Conservation (phyloP, 768 basidiomycete species). For the Tubosaeta sp. region DNA sequence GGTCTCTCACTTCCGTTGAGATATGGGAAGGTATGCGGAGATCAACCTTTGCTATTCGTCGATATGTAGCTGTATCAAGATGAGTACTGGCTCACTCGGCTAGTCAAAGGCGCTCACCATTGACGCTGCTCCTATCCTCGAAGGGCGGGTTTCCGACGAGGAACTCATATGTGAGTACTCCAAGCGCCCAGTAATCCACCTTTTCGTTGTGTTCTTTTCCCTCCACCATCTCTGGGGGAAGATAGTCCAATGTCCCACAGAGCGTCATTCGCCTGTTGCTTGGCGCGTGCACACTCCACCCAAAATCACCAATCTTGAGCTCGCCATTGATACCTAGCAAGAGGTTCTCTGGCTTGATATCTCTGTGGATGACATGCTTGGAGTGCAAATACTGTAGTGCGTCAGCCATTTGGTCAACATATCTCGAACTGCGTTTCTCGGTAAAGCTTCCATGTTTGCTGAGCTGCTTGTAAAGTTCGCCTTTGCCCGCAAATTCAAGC, state of each 20-base stretch:
- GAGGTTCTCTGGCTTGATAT: slow-evolving; percentile 98
- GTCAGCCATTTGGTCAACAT: slow-evolving; percentile 98
- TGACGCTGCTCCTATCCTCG: slow-evolving; percentile 76
- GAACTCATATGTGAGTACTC: slow-evolving; percentile 96
- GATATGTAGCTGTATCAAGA: slow-evolving; percentile 68
- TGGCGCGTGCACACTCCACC: slow-evolving; percentile 97
- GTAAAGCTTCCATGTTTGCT: slow-evolving; percentile 81
- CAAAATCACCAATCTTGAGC: slow-evolving; percentile 97
- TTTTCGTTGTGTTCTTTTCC: slow-evolving; percentile 82
- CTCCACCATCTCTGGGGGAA: slow-evolving; percentile 99
- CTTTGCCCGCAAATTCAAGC: slow-evolving; percentile 96
- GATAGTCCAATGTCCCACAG: slow-evolving; percentile 94
- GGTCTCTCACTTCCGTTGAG: slow-evolving; percentile 41
- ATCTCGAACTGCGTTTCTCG: slow-evolving; percentile 83
- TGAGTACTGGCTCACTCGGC: slow-evolving; percentile 6
- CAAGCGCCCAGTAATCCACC: slow-evolving; percentile 96
- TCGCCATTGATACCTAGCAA: slow-evolving; percentile 93
- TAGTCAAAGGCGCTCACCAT: slow-evolving; percentile 46
- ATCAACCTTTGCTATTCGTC: slow-evolving; percentile 85
- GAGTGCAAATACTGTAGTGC: slow-evolving; percentile 86
- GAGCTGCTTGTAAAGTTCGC: slow-evolving; percentile 95
- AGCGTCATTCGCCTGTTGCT: slow-evolving; percentile 85
- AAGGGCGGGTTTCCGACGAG: slow-evolving; percentile 81
- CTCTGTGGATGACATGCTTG: slow-evolving; percentile 97
- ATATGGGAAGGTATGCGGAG: slow-evolving; percentile 45